A percentile compares a stretch with the other conserved stretches of the same genome.
Conservation (phyloP, 441 rosid species). For the Melastoma candidum region DNA sequence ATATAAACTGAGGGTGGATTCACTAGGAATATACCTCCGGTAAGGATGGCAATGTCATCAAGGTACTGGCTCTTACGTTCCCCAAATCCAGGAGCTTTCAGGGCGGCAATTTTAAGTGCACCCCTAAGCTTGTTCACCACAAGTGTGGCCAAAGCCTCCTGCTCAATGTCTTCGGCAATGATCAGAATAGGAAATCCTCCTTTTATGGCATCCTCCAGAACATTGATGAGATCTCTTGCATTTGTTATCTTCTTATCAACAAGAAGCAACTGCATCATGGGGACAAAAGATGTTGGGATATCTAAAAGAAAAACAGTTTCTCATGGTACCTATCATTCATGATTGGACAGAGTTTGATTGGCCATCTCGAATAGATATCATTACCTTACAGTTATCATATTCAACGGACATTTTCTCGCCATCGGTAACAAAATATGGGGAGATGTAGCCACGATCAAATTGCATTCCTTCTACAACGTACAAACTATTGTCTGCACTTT, state of each 20-base stretch:
- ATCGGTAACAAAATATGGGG: constrained; percentile 93
- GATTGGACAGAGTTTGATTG: background rate
- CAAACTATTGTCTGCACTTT: constrained; percentile 82
- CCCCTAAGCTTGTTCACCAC: constrained; percentile 98
- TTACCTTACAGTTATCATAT: constrained; percentile 89
- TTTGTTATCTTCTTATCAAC: constrained; percentile 92
- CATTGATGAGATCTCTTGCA: constrained; percentile 80
- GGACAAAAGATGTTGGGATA: background rate
- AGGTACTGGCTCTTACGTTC: constrained; percentile 95
- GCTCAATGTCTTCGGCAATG: constrained; percentile 92
- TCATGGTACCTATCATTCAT: background rate
- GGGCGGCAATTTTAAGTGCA: constrained; percentile 85
- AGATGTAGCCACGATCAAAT: constrained; percentile 92
- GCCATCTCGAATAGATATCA: background rate
- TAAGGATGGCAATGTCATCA: constrained; percentile 87
- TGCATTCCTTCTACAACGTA: constrained; percentile 99
- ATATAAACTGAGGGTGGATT: background rate
- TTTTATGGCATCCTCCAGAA: constrained; percentile 85
- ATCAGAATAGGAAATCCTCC: constrained; percentile 62
- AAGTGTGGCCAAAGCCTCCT: constrained; percentile 91
- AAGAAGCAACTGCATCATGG: constrained; percentile 65
- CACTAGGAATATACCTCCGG: constrained; percentile 49
- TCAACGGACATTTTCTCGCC: constrained; percentile 95
- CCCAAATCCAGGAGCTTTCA: constrained; percentile 98
- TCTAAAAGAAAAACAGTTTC: background rate